Evolutionary conservation across 164 flowering plant species (phyloP).

Genomic region (Liquidambar formosana): DNA sequence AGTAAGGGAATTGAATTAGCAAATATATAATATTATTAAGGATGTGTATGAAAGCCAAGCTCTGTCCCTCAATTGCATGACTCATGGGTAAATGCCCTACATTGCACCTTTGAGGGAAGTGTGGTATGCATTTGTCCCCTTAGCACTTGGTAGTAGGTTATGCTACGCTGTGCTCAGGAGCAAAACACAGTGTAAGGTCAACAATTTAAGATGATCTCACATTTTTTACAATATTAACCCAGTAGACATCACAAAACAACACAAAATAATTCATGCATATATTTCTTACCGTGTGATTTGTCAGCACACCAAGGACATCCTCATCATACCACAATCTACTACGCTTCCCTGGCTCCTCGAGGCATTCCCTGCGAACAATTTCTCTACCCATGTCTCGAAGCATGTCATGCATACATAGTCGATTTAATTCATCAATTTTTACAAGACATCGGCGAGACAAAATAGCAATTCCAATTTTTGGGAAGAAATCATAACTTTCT

Average conservation of each 20-base stretch:
- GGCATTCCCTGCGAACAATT: constrained; percentile 21
- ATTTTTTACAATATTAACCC: too few species aligned
- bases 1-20: neutral
- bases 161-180: too few species aligned
- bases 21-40: too few species aligned
- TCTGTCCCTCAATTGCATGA: neutral
- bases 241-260: too few species aligned
- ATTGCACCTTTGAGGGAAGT: too few species aligned
- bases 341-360: constrained; percentile 14
- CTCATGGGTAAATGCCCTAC: neutral
- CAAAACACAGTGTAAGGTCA: too few species aligned
- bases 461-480: constrained; percentile 4
- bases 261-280: neutral
- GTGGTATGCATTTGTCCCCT: too few species aligned
- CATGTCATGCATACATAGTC: constrained; percentile 27
- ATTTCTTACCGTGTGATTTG: constrained; percentile 18
- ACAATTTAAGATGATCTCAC: too few species aligned
- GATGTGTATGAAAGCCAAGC: neutral
- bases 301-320: constrained; percentile 12
- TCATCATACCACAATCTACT: constrained; percentile 21
- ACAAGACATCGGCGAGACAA: constrained; percentile 21
- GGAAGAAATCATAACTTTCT: constrained; percentile 3
- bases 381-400: constrained; percentile 27
- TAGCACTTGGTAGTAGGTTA: too few species aligned
- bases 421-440: neutral